A percentile compares a stretch with the other conserved stretches of the same genome.
Evolutionary conservation across 164 flowering plant species (phyloP).

Genomic region (Cinnamomum chago): DNA sequence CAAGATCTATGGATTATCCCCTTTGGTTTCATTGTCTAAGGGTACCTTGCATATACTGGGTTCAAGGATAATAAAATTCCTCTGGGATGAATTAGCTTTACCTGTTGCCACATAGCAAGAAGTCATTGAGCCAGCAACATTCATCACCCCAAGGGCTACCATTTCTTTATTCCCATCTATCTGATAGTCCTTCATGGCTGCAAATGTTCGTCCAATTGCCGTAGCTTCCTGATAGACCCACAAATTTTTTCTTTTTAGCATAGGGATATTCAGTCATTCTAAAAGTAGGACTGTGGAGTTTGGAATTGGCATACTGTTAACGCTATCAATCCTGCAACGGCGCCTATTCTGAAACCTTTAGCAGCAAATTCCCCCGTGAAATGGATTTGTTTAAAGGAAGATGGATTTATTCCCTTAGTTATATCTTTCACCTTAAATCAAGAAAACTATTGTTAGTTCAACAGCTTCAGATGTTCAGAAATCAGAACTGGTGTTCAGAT

Average conservation of each 20-base stretch:
- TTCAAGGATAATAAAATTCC: background rate
- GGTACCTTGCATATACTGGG: too few species aligned
- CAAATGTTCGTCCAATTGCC: constrained; percentile 93
- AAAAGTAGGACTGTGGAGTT: background rate
- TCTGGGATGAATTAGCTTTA: constrained; percentile 12
- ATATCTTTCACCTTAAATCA: constrained; percentile 58
- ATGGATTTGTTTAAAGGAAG: constrained; percentile 54
- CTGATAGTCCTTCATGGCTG: constrained; percentile 79
- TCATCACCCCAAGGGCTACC: constrained; percentile 95
- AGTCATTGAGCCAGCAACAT: constrained; percentile 83
- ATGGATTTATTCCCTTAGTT: constrained; percentile 68
- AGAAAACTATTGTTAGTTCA: constrained; percentile 6
- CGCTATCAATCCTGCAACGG: constrained; percentile 80
- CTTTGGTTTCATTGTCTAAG: too few species aligned
- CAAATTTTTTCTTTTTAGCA: background rate
- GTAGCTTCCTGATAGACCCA: constrained; percentile 68
- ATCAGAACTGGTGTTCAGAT: background rate
- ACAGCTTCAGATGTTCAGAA: background rate
- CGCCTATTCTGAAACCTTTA: constrained; percentile 67
- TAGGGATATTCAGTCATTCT: background rate
- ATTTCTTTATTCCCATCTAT: constrained; percentile 97
- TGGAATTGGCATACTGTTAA: constrained; percentile 50
- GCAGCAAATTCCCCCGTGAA: constrained; percentile 52
- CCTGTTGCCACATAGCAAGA: constrained; percentile 94
- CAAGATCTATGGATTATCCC: too few species aligned